A percentile compares a stretch with the other conserved stretches of the same genome.
These are phyloP conservation scores for Heliophila coronopifolia DNA, from an alignment of 441 rosid species.

Conservation along the genomic window DNA sequence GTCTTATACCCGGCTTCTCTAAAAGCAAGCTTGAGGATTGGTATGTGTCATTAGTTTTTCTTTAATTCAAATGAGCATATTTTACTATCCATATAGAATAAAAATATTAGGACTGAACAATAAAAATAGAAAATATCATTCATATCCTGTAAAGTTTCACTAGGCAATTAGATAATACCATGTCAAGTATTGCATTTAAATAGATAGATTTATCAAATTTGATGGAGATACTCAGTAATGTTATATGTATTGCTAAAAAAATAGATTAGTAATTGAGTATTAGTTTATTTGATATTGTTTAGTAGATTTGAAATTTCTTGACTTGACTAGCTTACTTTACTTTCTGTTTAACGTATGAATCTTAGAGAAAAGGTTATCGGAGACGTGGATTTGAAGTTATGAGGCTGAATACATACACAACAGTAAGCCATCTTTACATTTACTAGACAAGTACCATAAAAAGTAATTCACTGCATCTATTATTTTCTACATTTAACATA, in stretches of 20 bases:
- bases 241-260: too few species aligned
- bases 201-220: neutral
- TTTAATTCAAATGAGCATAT: slow-evolving; percentile 11
- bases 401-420: slow-evolving; percentile 85
- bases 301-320: neutral
- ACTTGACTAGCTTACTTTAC: slow-evolving; percentile 13
- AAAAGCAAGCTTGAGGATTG: slow-evolving; percentile 81
- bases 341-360: slow-evolving; percentile 22
- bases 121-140: neutral
- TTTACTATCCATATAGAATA: neutral
- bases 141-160: neutral
- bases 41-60: slow-evolving; percentile 35
- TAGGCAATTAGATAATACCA: neutral
- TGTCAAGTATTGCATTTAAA: neutral
- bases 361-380: slow-evolving; percentile 77
- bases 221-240: neutral
- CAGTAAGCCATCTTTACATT: slow-evolving; percentile 45
- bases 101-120: neutral
- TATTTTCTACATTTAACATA: too few species aligned
- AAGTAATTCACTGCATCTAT: neutral
- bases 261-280: neutral
- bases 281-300: neutral
- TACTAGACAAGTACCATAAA: neutral
- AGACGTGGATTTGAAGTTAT: slow-evolving; percentile 86
- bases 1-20: slow-evolving; percentile 92